phyloP scores from a whole-genome alignment of 805 yeast genomes.

The Kodamaea neixiangensis region DNA sequence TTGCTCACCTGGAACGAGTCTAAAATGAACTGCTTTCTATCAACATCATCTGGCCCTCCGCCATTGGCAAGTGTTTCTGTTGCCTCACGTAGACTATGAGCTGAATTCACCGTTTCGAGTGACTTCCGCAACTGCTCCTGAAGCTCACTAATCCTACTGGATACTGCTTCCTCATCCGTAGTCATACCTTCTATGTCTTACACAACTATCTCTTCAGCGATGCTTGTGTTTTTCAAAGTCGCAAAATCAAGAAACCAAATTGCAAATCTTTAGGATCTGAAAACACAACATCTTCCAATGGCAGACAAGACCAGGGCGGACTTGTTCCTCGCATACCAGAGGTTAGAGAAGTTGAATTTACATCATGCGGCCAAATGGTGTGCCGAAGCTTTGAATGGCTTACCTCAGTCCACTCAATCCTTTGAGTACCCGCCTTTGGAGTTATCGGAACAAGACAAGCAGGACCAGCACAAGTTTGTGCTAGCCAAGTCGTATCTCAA shows the following conservation, averaged over 20 bases:
- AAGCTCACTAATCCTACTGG: constrained; percentile 9
- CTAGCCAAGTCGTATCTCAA: constrained; percentile 76
- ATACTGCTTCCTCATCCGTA: constrained; percentile 4
- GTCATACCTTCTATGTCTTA: not conserved
- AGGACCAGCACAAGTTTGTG: constrained; percentile 47
- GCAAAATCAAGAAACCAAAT: not conserved
- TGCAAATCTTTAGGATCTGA: not conserved
- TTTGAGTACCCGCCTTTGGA: constrained; percentile 13
- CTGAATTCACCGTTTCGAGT: constrained; percentile 4
- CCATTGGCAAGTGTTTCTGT: not conserved
- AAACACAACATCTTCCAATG: not conserved
- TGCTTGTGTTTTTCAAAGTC: not conserved
- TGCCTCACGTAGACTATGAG: constrained; percentile 2
- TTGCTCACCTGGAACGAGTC: constrained; percentile 38
- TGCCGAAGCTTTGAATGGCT: constrained; percentile 76
- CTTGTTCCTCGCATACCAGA: constrained; percentile 31
- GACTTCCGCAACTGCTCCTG: constrained; percentile 10
- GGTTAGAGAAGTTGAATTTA: constrained; percentile 58
- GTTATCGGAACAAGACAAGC: constrained; percentile 32
- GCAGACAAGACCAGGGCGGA: constrained; percentile 18
- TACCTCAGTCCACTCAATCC: constrained; percentile 26
- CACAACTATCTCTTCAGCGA: not conserved
- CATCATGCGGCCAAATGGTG: constrained; percentile 79
- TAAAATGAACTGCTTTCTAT: constrained; percentile 22
- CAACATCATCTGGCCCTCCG: not conserved